phyloP scores from a whole-genome alignment of 805 yeast genomes.

The Saccharomycopsis lassenensis region DNA sequence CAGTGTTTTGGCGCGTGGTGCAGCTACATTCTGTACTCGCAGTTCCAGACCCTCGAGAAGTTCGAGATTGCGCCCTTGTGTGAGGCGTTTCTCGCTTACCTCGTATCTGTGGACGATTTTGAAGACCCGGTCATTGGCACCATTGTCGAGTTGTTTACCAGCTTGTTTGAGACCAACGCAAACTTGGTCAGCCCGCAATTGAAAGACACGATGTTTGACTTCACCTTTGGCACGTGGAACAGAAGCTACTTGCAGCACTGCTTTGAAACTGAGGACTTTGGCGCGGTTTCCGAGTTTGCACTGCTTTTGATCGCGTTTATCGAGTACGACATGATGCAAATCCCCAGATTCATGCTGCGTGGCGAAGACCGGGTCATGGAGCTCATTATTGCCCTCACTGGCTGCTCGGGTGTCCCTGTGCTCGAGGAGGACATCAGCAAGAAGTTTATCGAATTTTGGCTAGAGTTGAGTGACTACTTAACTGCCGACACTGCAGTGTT shows the following conservation, averaged over 20 bases:
- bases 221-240: slow-evolving; percentile 40
- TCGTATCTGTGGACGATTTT: slow-evolving; percentile 1
- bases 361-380: slow-evolving; percentile 37
- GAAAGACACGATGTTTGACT: slow-evolving; percentile 24
- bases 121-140: slow-evolving; percentile 1
- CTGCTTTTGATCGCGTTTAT: slow-evolving; percentile 35
- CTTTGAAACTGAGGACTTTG: slow-evolving; percentile 21
- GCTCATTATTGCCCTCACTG: slow-evolving; percentile 41
- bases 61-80: slow-evolving; percentile 1
- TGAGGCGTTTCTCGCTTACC: not conserved
- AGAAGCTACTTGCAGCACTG: slow-evolving; percentile 25
- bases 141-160: slow-evolving; percentile 17
- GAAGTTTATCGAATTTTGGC: slow-evolving; percentile 58
- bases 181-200: slow-evolving; percentile 19
- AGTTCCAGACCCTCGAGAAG: slow-evolving; percentile 2
- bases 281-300: slow-evolving; percentile 33
- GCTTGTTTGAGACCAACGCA: slow-evolving; percentile 16
- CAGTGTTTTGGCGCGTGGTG: slow-evolving; percentile 7
- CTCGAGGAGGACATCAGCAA: slow-evolving; percentile 47
- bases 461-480: slow-evolving; percentile 47
- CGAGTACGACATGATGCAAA: slow-evolving; percentile 31
- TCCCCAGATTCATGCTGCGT: too few species aligned
- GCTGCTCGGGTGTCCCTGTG: slow-evolving; percentile 46
- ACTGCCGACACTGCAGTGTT: slow-evolving; percentile 37
- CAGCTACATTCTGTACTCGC: slow-evolving; percentile 5